Evolutionary conservation across 2,329 filamentous ascomycete genomes (phyloP).

Genomic region (Davidsoniella eucalypti): DNA sequence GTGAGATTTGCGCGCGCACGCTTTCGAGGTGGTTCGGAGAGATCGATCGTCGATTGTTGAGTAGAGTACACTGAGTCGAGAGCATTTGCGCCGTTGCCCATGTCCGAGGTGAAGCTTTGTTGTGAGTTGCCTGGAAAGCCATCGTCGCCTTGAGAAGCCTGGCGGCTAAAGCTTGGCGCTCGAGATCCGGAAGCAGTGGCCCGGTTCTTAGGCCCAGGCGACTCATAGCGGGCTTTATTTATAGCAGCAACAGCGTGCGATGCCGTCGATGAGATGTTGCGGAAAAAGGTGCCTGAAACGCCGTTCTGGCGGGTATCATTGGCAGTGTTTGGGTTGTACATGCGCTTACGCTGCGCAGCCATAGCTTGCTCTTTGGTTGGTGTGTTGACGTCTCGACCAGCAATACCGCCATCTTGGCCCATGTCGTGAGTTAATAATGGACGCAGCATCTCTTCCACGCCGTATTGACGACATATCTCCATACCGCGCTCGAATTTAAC

Average conservation of each 20-base stretch:
- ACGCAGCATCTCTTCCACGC: conserved; percentile 58
- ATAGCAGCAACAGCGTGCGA: conserved; percentile 90
- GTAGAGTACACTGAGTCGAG: conserved; percentile 12
- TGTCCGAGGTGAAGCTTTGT: conserved; percentile 66
- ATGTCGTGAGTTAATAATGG: conserved; percentile 69
- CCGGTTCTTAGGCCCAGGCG: conserved; percentile 53
- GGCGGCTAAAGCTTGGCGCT: conserved; percentile 53
- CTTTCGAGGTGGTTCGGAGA: conserved; percentile 65
- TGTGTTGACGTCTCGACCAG: conserved; percentile 67
- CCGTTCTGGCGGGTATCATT: conserved; percentile 52
- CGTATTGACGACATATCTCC: conserved; percentile 72
- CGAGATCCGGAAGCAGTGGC: conserved; percentile 1
- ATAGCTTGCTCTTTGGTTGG: conserved; percentile 98
- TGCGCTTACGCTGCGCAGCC: conserved; percentile 82
- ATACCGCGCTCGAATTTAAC: conserved; percentile 85
- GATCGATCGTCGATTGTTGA: conserved; percentile 30
- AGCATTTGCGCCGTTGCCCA: conserved; percentile 39
- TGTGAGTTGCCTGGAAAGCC: conserved; percentile 61
- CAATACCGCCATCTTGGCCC: conserved; percentile 54
- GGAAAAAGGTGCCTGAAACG: conserved; percentile 79
- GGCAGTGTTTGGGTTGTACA: conserved; percentile 54
- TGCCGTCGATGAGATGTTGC: conserved; percentile 86
- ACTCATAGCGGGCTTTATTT: conserved; percentile 89
- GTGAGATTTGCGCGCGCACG: conserved; percentile 43
- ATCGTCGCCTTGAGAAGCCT: conserved; percentile 48